These are phyloP conservation scores for Annona cherimola DNA, from an alignment of 164 flowering plant species.

Conservation along the genomic window DNA sequence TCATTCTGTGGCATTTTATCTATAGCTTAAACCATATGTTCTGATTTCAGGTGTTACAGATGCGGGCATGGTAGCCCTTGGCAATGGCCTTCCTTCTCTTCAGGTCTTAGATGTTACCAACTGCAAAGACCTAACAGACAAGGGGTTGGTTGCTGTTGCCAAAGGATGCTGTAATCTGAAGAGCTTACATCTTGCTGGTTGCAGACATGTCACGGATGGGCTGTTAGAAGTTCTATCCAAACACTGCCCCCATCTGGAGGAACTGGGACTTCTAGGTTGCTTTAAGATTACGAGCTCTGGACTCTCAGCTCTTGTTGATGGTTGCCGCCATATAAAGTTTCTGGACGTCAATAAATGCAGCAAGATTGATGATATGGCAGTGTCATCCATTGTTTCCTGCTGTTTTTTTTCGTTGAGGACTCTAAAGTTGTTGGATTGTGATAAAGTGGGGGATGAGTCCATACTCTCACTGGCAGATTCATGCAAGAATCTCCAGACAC, in stretches of 20 bases:
- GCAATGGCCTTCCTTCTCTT: slow-evolving; percentile 48
- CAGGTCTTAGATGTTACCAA: slow-evolving; percentile 73
- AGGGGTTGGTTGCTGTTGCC: slow-evolving; percentile 69
- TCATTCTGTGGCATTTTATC: background rate
- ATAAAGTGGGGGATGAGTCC: slow-evolving; percentile 64
- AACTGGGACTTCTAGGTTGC: slow-evolving; percentile 68
- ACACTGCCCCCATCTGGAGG: slow-evolving; percentile 59
- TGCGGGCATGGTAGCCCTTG: slow-evolving; percentile 62
- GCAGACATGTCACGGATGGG: slow-evolving; percentile 58
- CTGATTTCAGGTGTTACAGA: slow-evolving; percentile 71
- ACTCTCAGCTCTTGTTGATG: slow-evolving; percentile 53
- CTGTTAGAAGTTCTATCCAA: slow-evolving; percentile 48
- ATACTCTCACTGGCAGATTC: slow-evolving; percentile 50
- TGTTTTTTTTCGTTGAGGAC: slow-evolving; percentile 58
- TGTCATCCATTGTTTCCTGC: slow-evolving; percentile 50
- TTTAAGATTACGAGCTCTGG: slow-evolving; percentile 65
- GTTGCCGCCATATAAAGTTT: slow-evolving; percentile 47
- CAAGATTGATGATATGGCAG: slow-evolving; percentile 65
- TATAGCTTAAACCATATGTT: background rate
- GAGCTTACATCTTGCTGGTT: slow-evolving; percentile 61
- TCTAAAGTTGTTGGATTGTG: slow-evolving; percentile 75
- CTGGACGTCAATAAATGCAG: slow-evolving; percentile 76
- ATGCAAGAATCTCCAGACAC: slow-evolving; percentile 76
- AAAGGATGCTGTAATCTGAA: slow-evolving; percentile 60
- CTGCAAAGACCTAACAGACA: slow-evolving; percentile 80